Evolutionary conservation across 345 rosid genomes (phyloP).

Genomic region (Carallia brachiata): DNA sequence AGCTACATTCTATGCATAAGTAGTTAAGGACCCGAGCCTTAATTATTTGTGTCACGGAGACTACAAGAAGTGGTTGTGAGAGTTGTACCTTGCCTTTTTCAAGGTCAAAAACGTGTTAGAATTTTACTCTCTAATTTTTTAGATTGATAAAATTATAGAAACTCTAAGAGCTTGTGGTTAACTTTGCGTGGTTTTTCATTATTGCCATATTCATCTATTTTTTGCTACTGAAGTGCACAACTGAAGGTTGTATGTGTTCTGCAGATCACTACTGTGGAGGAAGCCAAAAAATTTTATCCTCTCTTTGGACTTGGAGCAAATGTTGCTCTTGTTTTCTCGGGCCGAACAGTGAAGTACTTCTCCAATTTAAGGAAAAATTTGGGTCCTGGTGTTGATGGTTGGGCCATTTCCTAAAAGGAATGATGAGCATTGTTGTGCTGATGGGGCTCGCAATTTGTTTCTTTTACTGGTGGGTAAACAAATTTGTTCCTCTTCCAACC

Average conservation of each 20-base stretch:
- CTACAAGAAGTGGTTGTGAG: no score
- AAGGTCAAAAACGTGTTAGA: no score
- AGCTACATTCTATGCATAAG: no score
- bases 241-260: conserved; percentile 16
- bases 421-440: conserved; percentile 92
- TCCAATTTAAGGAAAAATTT: conserved; percentile 75
- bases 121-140: no score
- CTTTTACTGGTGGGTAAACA: conserved; percentile 94
- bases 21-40: no score
- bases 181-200: neutral
- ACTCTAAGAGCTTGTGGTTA: no score
- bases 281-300: conserved; percentile 95
- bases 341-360: conserved; percentile 92
- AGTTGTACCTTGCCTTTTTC: no score
- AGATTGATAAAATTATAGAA: no score
- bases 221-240: conserved; percentile 4
- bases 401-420: conserved; percentile 93
- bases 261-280: conserved; percentile 93
- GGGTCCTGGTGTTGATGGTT: conserved; percentile 98
- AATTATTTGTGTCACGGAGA: no score
- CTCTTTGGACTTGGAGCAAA: conserved; percentile 94
- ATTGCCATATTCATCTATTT: neutral
- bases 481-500: conserved; percentile 72
- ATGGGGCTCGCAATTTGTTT: conserved; percentile 82
- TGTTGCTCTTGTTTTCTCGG: conserved; percentile 85